These are phyloP conservation scores for Dactylellina cionopaga DNA, from an alignment of 2,329 filamentous ascomycete species.

Conservation along the genomic window DNA sequence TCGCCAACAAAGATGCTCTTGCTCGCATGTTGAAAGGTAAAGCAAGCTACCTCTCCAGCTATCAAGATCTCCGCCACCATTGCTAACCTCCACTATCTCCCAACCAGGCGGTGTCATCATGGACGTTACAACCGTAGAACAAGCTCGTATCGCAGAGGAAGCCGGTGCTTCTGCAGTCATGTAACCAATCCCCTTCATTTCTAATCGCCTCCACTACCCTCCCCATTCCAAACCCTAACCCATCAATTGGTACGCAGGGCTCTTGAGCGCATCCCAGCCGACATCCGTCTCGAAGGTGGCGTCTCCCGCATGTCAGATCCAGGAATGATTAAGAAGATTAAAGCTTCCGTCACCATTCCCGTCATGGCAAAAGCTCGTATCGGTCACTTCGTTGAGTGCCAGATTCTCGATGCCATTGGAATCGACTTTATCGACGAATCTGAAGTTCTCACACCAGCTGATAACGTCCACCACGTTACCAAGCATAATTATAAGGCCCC, in stretches of 20 bases:
- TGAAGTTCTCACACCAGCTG: slow-evolving; percentile 95
- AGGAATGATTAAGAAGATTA: slow-evolving; percentile 92
- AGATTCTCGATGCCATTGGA: slow-evolving; percentile 92
- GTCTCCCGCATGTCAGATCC: slow-evolving; percentile 98
- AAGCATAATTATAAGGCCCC: slow-evolving; percentile 84
- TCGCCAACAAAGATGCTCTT: slow-evolving; percentile 92
- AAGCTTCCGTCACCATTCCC: slow-evolving; percentile 92
- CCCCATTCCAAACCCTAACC: not conserved
- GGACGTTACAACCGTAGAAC: slow-evolving; percentile 94
- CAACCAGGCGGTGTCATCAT: slow-evolving; percentile 83
- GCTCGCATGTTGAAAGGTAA: slow-evolving; percentile 95
- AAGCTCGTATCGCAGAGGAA: slow-evolving; percentile 96
- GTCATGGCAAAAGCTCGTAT: slow-evolving; percentile 99
- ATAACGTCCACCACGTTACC: slow-evolving; percentile 88
- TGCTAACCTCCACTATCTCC: not conserved
- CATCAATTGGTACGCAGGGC: slow-evolving; percentile 63
- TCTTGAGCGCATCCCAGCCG: slow-evolving; percentile 93
- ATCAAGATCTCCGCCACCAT: not conserved
- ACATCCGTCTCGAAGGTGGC: slow-evolving; percentile 90
- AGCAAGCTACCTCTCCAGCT: not conserved
- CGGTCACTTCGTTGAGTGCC: slow-evolving; percentile 97
- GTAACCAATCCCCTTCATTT: slow-evolving; percentile 60
- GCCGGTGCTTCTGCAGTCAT: slow-evolving; percentile 96
- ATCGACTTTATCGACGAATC: slow-evolving; percentile 98
- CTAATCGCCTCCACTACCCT: not conserved